These are phyloP conservation scores for Penicillium angulare DNA, from an alignment of 495 filamentous ascomycete species.

Conservation along the genomic window DNA sequence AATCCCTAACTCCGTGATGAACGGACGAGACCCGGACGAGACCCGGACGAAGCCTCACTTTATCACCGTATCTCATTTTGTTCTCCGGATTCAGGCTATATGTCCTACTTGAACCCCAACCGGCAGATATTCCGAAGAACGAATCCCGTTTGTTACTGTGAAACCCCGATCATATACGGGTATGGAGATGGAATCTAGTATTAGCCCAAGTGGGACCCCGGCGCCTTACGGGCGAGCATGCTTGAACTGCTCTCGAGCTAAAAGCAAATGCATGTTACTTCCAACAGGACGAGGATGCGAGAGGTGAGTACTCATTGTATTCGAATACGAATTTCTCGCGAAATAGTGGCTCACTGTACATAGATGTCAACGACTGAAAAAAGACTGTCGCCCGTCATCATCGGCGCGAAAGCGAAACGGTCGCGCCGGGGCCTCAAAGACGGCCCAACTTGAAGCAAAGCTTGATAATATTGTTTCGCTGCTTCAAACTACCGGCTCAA, in stretches of 20 bases:
- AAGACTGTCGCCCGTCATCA: conserved; percentile 38
- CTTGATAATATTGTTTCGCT: conserved; percentile 50
- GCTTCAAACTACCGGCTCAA: conserved; percentile 29
- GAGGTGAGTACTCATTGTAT: conserved; percentile 28
- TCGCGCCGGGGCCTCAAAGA: conserved; percentile 26
- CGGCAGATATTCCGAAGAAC: too few species aligned
- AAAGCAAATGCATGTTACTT: conserved; percentile 53
- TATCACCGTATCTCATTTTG: not conserved
- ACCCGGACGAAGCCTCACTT: too few species aligned
- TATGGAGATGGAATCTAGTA: conserved; percentile 1
- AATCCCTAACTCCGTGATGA: too few species aligned
- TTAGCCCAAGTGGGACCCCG: conserved; percentile 16
- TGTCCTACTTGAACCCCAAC: not conserved
- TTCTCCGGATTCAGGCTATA: not conserved
- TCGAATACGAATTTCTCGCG: not conserved
- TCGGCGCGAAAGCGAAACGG: conserved; percentile 33
- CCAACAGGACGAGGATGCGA: conserved; percentile 41
- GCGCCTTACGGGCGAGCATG: conserved; percentile 51
- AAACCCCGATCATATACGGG: not conserved
- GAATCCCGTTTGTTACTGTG: not conserved
- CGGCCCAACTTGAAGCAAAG: conserved; percentile 49
- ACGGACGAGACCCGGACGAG: too few species aligned
- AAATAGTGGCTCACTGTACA: not conserved
- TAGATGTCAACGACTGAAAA: conserved; percentile 51
- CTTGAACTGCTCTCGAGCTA: conserved; percentile 53